Evolutionary conservation across 495 filamentous ascomycete genomes (phyloP).

Genomic region (Cairneyella variabilis): DNA sequence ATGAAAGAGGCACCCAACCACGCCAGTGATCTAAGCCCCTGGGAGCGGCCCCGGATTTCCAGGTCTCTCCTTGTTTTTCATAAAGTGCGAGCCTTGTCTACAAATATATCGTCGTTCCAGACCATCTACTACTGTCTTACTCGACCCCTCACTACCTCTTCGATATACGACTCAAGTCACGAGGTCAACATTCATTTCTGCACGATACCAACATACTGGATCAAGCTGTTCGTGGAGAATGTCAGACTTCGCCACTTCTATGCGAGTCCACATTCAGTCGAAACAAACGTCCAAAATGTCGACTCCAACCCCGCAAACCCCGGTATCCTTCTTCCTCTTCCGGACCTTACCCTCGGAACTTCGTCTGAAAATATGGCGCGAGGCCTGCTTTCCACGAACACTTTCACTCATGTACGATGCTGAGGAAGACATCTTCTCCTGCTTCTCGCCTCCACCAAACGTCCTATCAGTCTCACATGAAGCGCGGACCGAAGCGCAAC

Average conservation of each 20-base stretch:
- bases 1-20: background rate
- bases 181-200: no score
- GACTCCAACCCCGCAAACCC: conserved; percentile 1
- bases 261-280: background rate
- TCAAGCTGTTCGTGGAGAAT: no score
- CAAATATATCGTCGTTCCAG: background rate
- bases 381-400: conserved; percentile 35
- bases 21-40: background rate
- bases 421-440: conserved; percentile 25
- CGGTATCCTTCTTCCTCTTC: conserved; percentile 38
- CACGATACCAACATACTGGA: no score
- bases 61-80: background rate
- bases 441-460: conserved; percentile 35
- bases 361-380: background rate
- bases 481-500: conserved; percentile 39
- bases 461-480: conserved; percentile 40
- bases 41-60: conserved; percentile 5
- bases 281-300: conserved; percentile 13
- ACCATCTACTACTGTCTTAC: no score
- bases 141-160: no score
- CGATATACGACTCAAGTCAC: no score
- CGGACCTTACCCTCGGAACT: conserved; percentile 38
- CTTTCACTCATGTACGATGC: conserved; percentile 37
- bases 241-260: no score
- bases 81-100: background rate